Base-by-base conservation (phyloP, 2,329 filamentous ascomycete genomes). In the Metarhizium guizhouense region DNA sequence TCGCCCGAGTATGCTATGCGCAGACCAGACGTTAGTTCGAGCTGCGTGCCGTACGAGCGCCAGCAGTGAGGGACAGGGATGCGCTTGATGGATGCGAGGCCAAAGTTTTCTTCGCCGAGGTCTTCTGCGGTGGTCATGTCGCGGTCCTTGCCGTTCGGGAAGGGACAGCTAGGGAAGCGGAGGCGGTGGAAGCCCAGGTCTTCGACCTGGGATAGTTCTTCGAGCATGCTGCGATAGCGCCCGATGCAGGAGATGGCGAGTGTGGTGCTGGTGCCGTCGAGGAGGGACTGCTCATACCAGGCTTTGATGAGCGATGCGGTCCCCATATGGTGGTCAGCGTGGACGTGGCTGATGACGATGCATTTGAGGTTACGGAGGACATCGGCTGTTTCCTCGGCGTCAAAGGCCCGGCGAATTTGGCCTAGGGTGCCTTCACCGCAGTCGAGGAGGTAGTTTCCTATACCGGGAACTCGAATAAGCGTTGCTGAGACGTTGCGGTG, bases 401-500 rank as follows among this genome's bases (percentile, higher is more conserved):
- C 78, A 64, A 88, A 93, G 0, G 88, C 77, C 52, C 94, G 87
- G 56, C 83, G 83, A 43, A 99, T 74, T 68, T 96, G 92, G 11
- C 93, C 93, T 8, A 97, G 74, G 0, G 94, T 96, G 65, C 90
- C 91, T 71, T 99, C 94, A 56, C 94, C 94, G 62, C 86, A 90
- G 71, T 99, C 94, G 56, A 99, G 81, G 1, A 99, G 76, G 66
- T 96, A 95, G 67, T 83, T 91, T n/a, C 94, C 94, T 62, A 85
- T 81, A 4, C 85, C 88, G 6, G 94, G 94, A 3, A 96, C 86
- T 14, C 88, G 82, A 48, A 99, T 73, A 4, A 99, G 76, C 0
- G 92, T 96, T 2, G 86, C 85, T 11, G 93, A 96, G 20, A 99
- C 94, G 68, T 97, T 99, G 63, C 94, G 88, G 70, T 96, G 94